These are phyloP conservation scores for Talaromyces sp. DNA, from an alignment of 2,329 filamentous ascomycete species.

Conservation along the genomic window DNA sequence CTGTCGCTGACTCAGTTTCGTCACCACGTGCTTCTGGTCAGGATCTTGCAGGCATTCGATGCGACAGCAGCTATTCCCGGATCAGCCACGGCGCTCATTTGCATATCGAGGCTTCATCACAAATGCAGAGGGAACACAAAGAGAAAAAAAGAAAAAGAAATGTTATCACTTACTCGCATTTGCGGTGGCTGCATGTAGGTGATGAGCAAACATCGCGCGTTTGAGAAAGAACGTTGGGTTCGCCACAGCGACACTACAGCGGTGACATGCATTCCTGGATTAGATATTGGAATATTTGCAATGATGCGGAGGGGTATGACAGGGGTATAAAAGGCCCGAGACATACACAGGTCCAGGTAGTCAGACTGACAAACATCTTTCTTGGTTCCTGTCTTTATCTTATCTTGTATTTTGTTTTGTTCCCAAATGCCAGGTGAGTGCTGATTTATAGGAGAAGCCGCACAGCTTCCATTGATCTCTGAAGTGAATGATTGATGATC, in stretches of 20 bases:
- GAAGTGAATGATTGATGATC: neutral
- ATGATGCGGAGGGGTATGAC: neutral
- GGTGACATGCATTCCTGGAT: neutral
- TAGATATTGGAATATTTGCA: neutral
- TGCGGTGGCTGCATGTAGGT: neutral
- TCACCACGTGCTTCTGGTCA: neutral
- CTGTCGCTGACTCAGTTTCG: neutral
- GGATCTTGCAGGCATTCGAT: neutral
- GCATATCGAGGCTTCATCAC: neutral
- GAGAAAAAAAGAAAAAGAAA: neutral
- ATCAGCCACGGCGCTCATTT: neutral
- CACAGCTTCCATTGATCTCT: neutral
- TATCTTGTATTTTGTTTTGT: neutral
- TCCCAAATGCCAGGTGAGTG: neutral
- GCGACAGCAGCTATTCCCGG: neutral
- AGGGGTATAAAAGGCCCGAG: neutral
- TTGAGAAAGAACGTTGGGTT: neutral
- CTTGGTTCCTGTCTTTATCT: neutral
- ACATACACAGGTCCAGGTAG: neutral
- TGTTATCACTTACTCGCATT: neutral
- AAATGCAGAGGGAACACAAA: neutral
- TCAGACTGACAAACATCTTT: neutral
- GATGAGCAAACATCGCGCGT: neutral
- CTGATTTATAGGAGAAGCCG: neutral
- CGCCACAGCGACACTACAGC: neutral